Evolutionary conservation across 2,329 filamentous ascomycete species (phyloP).

Genomic region (Neoarthrinium moseri): DNA sequence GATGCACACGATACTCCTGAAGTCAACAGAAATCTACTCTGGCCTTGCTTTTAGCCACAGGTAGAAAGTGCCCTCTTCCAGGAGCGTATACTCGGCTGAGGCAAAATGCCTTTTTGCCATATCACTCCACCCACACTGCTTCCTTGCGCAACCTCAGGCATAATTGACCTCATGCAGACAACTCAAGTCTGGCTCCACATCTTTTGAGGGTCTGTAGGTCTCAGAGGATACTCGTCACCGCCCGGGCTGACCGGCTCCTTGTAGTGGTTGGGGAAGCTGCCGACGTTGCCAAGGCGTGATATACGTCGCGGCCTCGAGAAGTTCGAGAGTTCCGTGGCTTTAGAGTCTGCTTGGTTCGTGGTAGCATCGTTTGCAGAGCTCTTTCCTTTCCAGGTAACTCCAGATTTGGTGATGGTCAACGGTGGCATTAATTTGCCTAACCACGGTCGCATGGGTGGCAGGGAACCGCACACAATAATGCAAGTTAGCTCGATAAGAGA

Average conservation of each 20-base stretch:
- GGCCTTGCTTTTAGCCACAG: too few species aligned
- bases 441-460: conserved; percentile 21
- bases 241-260: background rate
- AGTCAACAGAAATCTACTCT: too few species aligned
- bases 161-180: too few species aligned
- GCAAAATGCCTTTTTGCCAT: too few species aligned
- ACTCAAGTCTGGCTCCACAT: conserved; percentile 2
- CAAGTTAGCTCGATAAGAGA: conserved; percentile 23
- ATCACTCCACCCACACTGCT: too few species aligned
- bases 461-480: conserved; percentile 23
- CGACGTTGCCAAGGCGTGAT: too few species aligned
- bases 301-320: too few species aligned
- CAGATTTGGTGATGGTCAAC: background rate
- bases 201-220: background rate
- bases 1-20: too few species aligned
- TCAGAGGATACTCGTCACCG: conserved; percentile 1
- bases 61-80: too few species aligned
- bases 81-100: too few species aligned
- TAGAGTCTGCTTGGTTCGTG: background rate
- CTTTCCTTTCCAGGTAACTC: background rate
- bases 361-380: conserved; percentile 1
- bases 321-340: background rate
- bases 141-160: too few species aligned
- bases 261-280: too few species aligned
- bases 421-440: conserved; percentile 16